Base-by-base conservation (phyloP, 257 asterid genomes). In the Agastache rugosa region DNA sequence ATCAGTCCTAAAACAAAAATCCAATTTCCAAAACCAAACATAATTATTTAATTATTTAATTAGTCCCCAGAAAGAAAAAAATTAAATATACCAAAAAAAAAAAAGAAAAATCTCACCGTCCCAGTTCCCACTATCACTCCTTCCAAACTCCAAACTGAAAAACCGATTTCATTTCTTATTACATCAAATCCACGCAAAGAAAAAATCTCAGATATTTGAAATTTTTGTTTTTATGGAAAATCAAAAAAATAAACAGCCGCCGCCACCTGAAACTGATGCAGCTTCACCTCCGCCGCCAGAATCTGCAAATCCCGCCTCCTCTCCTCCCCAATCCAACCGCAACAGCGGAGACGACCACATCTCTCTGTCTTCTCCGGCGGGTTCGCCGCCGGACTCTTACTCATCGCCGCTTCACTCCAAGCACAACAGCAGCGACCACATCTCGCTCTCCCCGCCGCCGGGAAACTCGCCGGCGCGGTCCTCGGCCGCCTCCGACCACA, bases 381-480 rank as follows among this genome's bases (percentile, higher is more conserved):
- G 67, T 10, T 86, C 87, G 11, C 67, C 78, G n/a, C 41, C 66
- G 47, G 61, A 31, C 48, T 67, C 79, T 12, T 27, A 63, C 11
- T 60, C 85, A 2, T 75, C 85, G 63, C 67, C 81, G 2, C 78
- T 68, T 27, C 81, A 78, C 76, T 78, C 86, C 71, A 83, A 72
- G 17, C 79, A 75, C 47, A 31, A 23, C 83, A 78, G 86, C 35
- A 78, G 67, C 19, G 91, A 63, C 31, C 86, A 81, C 51, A 81
- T 84, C 50, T 77, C 81, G 16, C 79, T 80, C 60, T 81, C 87
- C 0, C 81, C 85, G 29, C 85, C 74, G 78, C 71, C 79, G 29
- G 85, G 50, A 10, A 76, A 72, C 34, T 89, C 97, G 8, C 85
- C 95, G 5, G 78, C 78, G 37, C 77, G 84, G 48, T 87, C 88